Evolutionary conservation across 2,329 filamentous ascomycete genomes (phyloP), one percentile per base, ranked within the genome.

Genomic region (Nemania diffusa): DNA sequence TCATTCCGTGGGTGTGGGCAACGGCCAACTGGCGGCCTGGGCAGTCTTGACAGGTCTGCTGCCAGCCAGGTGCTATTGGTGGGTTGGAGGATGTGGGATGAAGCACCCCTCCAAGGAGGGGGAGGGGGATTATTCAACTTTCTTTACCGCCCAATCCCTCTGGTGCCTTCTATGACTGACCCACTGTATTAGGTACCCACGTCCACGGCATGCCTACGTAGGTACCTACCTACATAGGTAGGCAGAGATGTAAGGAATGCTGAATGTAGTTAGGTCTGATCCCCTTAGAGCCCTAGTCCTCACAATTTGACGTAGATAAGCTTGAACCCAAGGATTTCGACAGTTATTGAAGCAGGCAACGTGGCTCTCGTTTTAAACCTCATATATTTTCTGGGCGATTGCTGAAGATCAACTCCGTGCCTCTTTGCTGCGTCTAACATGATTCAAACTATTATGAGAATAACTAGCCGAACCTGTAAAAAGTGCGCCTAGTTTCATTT

Each of bases 401-500:
- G 61, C 22, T 29, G 55, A 40, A 32, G 32, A 26, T 34, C 34
- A 24, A 57, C 7, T 29, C 55, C 48, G 60, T 52, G 60, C 50
- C 51, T 40, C 61, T 53, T 24, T 40, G n/a, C 51, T 53, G 57
- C 65, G 22, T 40, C 46, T 22, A 27, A 51, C 37, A 40, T 48
- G 52, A 53, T 48, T 29, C 42, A 46, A 48, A 50, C 15, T 42
- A 51, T 26, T 22, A 37, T 24, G 50, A 26, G 46, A 57, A 62
- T 52, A 37, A 32, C 24, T 27, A 52, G 44, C 20, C 29, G 26
- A 57, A 27, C 37, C 22, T 24, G 46, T 50, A 34, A 44, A 52
- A 32, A 52, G 27, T 63, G 52, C 53, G 55, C 59, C 64, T 42
- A 55, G 64, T 67, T 64, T 67, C 64, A 64, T 56, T 56, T 32